Conservation (phyloP, 2,329 filamentous ascomycete genomes). For the Trichoderma endophyticum region DNA sequence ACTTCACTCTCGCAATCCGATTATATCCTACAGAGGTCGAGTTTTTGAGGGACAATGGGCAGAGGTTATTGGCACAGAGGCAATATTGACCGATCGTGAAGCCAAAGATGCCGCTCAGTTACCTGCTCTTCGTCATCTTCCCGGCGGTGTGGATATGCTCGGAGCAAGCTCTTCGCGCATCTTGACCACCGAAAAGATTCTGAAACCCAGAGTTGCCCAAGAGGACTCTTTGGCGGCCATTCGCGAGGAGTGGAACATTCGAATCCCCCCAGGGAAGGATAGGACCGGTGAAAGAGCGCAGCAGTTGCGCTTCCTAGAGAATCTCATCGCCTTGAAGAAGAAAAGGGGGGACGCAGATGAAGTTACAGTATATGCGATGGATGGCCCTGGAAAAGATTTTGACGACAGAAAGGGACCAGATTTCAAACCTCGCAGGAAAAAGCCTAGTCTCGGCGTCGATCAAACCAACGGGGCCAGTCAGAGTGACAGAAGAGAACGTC, state of each 20-base stretch:
- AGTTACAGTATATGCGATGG: slow-evolving; percentile 57
- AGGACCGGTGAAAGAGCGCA: slow-evolving; percentile 47
- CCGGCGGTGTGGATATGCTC: slow-evolving; percentile 65
- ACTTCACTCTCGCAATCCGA: slow-evolving; percentile 70
- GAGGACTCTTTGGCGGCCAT: slow-evolving; percentile 39
- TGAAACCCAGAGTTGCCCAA: slow-evolving; percentile 45
- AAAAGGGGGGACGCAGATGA: slow-evolving; percentile 62
- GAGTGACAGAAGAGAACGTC: not conserved
- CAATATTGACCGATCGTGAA: slow-evolving; percentile 61
- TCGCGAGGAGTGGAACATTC: slow-evolving; percentile 42
- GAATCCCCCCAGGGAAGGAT: slow-evolving; percentile 45
- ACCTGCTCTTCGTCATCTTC: slow-evolving; percentile 49
- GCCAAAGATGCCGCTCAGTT: slow-evolving; percentile 46
- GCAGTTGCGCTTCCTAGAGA: slow-evolving; percentile 60
- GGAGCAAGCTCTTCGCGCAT: slow-evolving; percentile 69
- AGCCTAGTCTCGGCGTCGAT: slow-evolving; percentile 7
- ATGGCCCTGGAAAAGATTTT: slow-evolving; percentile 41
- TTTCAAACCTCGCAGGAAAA: slow-evolving; percentile 35
- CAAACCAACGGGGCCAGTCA: slow-evolving; percentile 27
- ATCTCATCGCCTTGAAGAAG: slow-evolving; percentile 62
- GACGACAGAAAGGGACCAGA: slow-evolving; percentile 42
- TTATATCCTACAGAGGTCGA: slow-evolving; percentile 75
- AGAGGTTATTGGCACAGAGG: slow-evolving; percentile 78
- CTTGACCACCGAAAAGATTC: slow-evolving; percentile 60
- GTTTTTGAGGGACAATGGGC: slow-evolving; percentile 80